Evolutionary conservation across 2,329 filamentous ascomycete genomes (phyloP).

Genomic region (Neofusicoccum ribis): DNA sequence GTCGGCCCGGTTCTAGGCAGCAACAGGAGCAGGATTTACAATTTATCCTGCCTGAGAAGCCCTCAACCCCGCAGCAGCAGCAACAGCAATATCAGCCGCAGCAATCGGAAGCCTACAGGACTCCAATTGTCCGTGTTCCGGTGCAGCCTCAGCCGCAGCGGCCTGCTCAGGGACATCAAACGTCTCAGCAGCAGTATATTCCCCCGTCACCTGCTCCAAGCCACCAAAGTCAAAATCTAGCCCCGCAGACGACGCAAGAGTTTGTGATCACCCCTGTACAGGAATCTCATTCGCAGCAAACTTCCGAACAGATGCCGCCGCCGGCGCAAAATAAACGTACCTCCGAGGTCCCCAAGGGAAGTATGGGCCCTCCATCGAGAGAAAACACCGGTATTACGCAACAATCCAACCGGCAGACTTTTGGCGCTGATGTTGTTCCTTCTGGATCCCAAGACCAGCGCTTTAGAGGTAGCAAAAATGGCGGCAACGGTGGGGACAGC

Average conservation of each 20-base stretch:
- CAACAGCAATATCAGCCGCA: slow-evolving; percentile 2
- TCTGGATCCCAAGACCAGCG: slow-evolving; percentile 46
- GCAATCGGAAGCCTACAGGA: slow-evolving; percentile 32
- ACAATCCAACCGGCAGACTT: slow-evolving; percentile 33
- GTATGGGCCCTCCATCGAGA: not conserved
- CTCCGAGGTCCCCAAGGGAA: slow-evolving; percentile 7
- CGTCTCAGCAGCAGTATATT: slow-evolving; percentile 35
- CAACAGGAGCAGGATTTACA: slow-evolving; percentile 23
- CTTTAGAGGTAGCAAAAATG: slow-evolving; percentile 41
- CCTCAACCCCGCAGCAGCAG: slow-evolving; percentile 1
- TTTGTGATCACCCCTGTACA: slow-evolving; percentile 6
- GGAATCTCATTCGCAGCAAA: not conserved
- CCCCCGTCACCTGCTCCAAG: slow-evolving; percentile 32
- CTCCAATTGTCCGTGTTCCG: slow-evolving; percentile 27
- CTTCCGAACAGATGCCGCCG: slow-evolving; percentile 15
- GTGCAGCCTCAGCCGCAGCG: slow-evolving; percentile 23
- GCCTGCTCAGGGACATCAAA: slow-evolving; percentile 34
- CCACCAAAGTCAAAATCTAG: slow-evolving; percentile 35
- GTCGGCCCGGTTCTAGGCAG: slow-evolving; percentile 32
- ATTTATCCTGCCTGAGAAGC: slow-evolving; percentile 1
- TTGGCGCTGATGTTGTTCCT: slow-evolving; percentile 48
- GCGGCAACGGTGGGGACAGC: slow-evolving; percentile 28
- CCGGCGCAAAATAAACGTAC: slow-evolving; percentile 2
- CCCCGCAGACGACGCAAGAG: slow-evolving; percentile 20
- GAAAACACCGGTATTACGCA: not conserved